Conservation (phyloP, 2,329 filamentous ascomycete species). For the Fusarium ramigenum region DNA sequence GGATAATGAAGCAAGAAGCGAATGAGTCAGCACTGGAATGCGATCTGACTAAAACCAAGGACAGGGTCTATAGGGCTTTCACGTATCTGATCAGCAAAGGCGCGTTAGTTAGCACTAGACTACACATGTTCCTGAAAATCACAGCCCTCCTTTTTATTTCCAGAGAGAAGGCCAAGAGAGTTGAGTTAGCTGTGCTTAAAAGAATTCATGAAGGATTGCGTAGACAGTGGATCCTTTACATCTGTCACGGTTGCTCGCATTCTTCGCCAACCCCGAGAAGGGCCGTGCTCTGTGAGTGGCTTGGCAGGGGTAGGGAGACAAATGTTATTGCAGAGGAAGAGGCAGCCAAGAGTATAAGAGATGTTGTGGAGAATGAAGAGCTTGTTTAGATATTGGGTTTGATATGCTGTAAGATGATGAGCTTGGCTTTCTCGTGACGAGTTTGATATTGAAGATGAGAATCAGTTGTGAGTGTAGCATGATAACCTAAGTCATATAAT, state of each 20-base stretch:
- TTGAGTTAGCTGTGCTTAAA: slow-evolving; percentile 5
- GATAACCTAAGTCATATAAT: not conserved
- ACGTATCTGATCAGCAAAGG: slow-evolving; percentile 2
- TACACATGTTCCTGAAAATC: slow-evolving; percentile 19
- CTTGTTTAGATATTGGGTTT: not conserved
- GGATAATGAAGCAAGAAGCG: not conserved
- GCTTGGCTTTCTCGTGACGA: not conserved
- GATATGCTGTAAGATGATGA: not conserved
- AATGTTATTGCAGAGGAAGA: slow-evolving; percentile 21
- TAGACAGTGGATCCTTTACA: slow-evolving; percentile 28
- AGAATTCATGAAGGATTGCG: slow-evolving; percentile 20
- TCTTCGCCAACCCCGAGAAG: slow-evolving; percentile 36
- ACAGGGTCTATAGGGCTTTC: not conserved
- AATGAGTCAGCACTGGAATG: slow-evolving; percentile 18
- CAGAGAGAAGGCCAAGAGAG: not conserved
- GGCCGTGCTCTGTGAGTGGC: slow-evolving; percentile 29
- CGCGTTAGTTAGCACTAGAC: not conserved
- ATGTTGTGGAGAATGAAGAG: not conserved
- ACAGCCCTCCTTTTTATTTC: not conserved
- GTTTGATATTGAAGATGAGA: not conserved
- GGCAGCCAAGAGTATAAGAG: slow-evolving; percentile 25
- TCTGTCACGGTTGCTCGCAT: slow-evolving; percentile 29
- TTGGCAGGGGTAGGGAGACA: slow-evolving; percentile 19
- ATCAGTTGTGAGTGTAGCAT: not conserved
- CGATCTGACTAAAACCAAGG: slow-evolving; percentile 7